Base-by-base conservation (phyloP, 495 filamentous ascomycete species). In the Penicillium fimorum region DNA sequence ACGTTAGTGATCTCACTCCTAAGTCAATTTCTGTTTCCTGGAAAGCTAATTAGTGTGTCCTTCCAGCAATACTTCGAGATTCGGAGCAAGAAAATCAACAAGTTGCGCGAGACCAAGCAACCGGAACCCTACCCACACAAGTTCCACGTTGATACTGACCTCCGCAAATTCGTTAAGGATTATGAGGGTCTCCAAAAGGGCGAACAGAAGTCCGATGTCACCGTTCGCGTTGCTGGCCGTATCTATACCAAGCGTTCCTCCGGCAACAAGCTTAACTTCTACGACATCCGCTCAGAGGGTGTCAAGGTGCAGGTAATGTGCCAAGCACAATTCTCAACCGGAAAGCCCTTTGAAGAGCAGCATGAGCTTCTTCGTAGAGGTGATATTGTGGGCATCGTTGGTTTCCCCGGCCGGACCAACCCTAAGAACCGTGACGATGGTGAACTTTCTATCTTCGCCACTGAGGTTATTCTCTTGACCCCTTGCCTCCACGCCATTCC, bases 121-220 rank as follows among this genome's bases (percentile, higher is more conserved):
- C 91, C 90, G 20, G 88, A 96, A 70, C 91, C 94, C 17, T 97
- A 96, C 72, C 95, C 94, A 10, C 94, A 99, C 84, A 97, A 97
- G 81, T 97, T 97, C 82, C 78, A 91, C 43, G 85, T 89, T 70
- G 90, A 85, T 62, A 87, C 86, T 61, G 87, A 92, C 61, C 77
- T 96, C 50, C 74, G 81, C 57, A 82, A 91, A 44, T 92, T 94
- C 74, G 74, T 89, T 60, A 79, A 86, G 61, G 77, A 91, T 30
- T 93, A 89, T 64, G 79, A 80, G 47, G 70, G 82, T 47, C 84
- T 97, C 65, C 86, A 87, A 76, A 95, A 90, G 61, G 94, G 95
- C 68, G 92, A 97, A 75, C 77, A 83, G 50, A 81, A 82, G 69
- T 80, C 87, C 67, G 87, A 91, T 56, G 77, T 83, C 52, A 81